These are phyloP conservation scores for Hippophae gyantsensis DNA, from an alignment of 306 rosid species.

Conservation along the genomic window DNA sequence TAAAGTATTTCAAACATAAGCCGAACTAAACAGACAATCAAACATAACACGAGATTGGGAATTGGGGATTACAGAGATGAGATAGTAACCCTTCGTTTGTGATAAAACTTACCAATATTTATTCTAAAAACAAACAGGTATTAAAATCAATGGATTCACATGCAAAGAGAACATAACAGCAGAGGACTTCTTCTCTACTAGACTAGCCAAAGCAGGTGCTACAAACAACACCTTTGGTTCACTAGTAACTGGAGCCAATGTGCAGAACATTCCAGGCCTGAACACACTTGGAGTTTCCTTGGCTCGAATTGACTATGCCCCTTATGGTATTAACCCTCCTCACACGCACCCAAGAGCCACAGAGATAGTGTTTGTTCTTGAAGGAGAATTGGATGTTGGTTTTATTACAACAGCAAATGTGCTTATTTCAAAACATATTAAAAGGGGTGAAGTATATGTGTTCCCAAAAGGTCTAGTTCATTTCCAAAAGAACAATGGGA, in stretches of 20 bases:
- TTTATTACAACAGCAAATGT: slow-evolving; percentile 62
- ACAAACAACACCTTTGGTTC: slow-evolving; percentile 72
- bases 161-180: slow-evolving; percentile 57
- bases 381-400: slow-evolving; percentile 65
- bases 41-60: no score
- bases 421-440: slow-evolving; percentile 53
- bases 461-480: slow-evolving; percentile 77
- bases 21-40: no score
- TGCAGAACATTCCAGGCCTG: slow-evolving; percentile 62
- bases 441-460: slow-evolving; percentile 62
- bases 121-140: slow-evolving; percentile 25
- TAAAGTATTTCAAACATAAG: no score
- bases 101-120: not conserved
- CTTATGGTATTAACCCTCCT: slow-evolving; percentile 83
- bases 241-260: slow-evolving; percentile 59
- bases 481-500: slow-evolving; percentile 72
- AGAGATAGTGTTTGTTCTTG: slow-evolving; percentile 66
- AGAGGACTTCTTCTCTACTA: slow-evolving; percentile 51
- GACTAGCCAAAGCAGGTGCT: slow-evolving; percentile 51
- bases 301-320: slow-evolving; percentile 71
- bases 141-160: slow-evolving; percentile 59
- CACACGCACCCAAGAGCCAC: slow-evolving; percentile 97
- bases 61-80: no score
- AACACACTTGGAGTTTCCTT: slow-evolving; percentile 82
- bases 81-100: not conserved